Evolutionary conservation across 306 rosid genomes (phyloP).

Genomic region (Prunus salicina): DNA sequence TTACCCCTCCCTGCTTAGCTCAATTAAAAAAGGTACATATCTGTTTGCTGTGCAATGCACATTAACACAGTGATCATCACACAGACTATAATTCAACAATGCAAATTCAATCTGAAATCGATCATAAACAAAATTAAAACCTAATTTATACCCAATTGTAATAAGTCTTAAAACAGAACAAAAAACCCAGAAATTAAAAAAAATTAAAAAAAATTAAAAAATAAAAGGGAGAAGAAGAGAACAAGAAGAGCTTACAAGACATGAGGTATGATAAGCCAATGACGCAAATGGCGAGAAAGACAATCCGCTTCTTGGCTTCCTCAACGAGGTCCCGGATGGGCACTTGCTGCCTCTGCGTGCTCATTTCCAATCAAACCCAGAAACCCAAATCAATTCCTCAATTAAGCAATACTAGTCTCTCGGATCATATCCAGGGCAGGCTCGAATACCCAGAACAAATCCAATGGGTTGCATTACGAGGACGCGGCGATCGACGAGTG

Average conservation of each 20-base stretch:
- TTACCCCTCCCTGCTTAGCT: neutral
- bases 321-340: conserved; percentile 82
- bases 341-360: conserved; percentile 57
- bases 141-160: neutral
- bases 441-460: conserved; percentile 13
- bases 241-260: conserved; percentile 60
- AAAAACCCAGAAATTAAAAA: neutral
- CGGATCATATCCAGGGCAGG: conserved; percentile 6
- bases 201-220: too few species aligned
- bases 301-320: conserved; percentile 92
- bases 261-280: conserved; percentile 92
- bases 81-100: neutral
- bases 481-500: neutral
- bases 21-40: neutral
- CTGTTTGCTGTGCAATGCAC: neutral
- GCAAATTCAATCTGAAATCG: neutral
- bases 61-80: neutral
- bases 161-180: neutral
- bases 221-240: neutral
- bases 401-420: neutral
- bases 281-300: conserved; percentile 67
- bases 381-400: conserved; percentile 22
- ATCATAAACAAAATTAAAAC: neutral
- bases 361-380: conserved; percentile 36
- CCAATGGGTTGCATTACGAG: conserved; percentile 16